A percentile compares a stretch with the other conserved stretches of the same genome.
Conservation (phyloP, 345 rosid genomes). For the Psidium guajava region DNA sequence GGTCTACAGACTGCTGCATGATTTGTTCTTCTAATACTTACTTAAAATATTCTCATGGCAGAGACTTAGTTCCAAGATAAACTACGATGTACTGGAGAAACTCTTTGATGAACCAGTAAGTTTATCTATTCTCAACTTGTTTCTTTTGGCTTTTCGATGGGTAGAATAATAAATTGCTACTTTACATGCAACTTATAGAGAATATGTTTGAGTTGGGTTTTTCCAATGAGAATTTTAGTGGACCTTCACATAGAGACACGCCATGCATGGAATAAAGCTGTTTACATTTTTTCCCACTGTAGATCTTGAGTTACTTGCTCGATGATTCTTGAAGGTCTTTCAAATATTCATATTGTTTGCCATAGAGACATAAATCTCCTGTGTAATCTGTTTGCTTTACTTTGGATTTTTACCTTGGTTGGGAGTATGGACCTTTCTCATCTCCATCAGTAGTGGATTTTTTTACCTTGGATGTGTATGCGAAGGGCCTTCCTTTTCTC, state of each 20-base stretch:
- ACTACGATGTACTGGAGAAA: slow-evolving; percentile 52
- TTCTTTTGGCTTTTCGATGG: not conserved
- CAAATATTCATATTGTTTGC: not conserved
- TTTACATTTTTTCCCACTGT: not conserved
- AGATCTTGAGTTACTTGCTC: not conserved
- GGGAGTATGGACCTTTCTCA: not conserved
- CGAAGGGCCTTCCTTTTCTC: too few relatives aligned
- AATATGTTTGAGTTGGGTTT: not conserved
- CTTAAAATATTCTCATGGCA: slow-evolving; percentile 13
- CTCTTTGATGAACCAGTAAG: slow-evolving; percentile 63
- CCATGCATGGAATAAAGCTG: not conserved
- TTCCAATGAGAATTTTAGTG: not conserved
- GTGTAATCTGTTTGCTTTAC: not conserved
- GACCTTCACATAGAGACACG: not conserved
- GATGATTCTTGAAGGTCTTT: not conserved
- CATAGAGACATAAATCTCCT: not conserved
- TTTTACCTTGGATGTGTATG: not conserved
- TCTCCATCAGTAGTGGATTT: not conserved
- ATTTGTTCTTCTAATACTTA: not conserved
- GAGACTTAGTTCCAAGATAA: slow-evolving; percentile 63
- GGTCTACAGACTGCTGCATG: not conserved
- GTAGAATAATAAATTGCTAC: not conserved
- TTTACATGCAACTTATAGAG: not conserved
- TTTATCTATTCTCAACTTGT: not conserved
- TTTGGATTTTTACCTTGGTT: not conserved